Percentiles rank a stretch among this genome's conserved stretches.
Evolutionary conservation across 2,329 filamentous ascomycete species (phyloP).

Genomic region (Triangularia setosa): DNA sequence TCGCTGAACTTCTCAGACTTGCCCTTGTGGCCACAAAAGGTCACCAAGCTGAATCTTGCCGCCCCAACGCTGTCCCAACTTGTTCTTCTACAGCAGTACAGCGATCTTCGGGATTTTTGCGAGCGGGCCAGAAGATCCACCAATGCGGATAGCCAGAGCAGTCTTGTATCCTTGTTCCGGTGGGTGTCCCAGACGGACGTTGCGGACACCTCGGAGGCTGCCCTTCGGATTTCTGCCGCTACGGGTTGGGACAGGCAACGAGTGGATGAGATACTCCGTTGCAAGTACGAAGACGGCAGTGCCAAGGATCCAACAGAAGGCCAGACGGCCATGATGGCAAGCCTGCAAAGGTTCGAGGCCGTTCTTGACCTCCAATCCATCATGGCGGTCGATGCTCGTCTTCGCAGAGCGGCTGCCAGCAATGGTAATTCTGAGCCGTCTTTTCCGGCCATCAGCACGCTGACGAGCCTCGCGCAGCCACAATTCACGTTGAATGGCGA

Average conservation of each 20-base stretch:
- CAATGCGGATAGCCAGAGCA: neutral
- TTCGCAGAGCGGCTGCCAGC: neutral
- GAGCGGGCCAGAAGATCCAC: too few relatives aligned
- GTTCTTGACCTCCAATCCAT: neutral
- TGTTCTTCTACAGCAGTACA: neutral
- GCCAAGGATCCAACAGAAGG: too few relatives aligned
- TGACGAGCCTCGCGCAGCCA: neutral
- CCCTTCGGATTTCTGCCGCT: neutral
- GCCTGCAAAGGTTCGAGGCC: neutral
- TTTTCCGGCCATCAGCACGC: neutral
- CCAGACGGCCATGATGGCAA: neutral
- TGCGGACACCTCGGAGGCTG: neutral
- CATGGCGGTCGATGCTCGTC: neutral
- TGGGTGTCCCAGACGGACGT: neutral
- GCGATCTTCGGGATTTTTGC: neutral
- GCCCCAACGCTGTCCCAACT: neutral
- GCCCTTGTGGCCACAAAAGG: too few relatives aligned
- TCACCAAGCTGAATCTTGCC: neutral
- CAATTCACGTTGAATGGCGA: neutral
- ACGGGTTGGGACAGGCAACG: neutral
- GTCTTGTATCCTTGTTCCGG: neutral
- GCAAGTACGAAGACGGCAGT: neutral
- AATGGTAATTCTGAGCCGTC: neutral
- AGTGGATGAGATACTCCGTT: neutral
- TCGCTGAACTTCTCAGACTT: neutral